These are phyloP conservation scores for Pestalotiopsis sp. DNA, from an alignment of 2,329 filamentous ascomycete genomes.

Conservation along the genomic window DNA sequence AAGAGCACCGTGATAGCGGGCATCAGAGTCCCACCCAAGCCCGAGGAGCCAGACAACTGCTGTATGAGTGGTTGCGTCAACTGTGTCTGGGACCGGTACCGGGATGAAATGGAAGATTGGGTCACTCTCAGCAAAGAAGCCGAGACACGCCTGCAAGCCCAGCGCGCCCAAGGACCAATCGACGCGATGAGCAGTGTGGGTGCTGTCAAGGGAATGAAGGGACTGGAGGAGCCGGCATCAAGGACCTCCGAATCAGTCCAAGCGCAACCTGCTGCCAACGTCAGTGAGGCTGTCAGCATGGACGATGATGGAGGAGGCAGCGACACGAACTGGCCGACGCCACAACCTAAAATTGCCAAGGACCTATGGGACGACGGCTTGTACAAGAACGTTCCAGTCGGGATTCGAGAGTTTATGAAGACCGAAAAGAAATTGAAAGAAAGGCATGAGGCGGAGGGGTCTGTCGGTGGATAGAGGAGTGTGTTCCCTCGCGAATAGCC, in stretches of 20 bases:
- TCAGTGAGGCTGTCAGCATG: constrained; percentile 59
- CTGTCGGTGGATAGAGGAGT: constrained; percentile 41
- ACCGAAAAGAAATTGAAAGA: constrained; percentile 89
- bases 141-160: constrained; percentile 50
- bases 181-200: constrained; percentile 16
- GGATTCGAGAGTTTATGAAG: constrained; percentile 96
- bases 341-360: constrained; percentile 45
- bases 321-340: constrained; percentile 64
- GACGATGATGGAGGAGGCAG: constrained; percentile 82
- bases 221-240: constrained; percentile 27
- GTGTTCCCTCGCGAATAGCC: background rate
- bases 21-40: constrained; percentile 79
- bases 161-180: constrained; percentile 28
- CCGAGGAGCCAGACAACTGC: constrained; percentile 93
- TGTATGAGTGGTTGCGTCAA: constrained; percentile 99
- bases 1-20: constrained; percentile 73
- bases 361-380: constrained; percentile 68
- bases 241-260: constrained; percentile 22
- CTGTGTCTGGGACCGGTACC: constrained; percentile 91
- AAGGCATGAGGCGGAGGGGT: constrained; percentile 66
- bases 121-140: constrained; percentile 67
- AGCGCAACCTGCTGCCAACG: constrained; percentile 26
- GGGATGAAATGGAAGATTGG: constrained; percentile 94
- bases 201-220: constrained; percentile 18
- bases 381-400: constrained; percentile 83